phyloP scores from a whole-genome alignment of 2,329 filamentous ascomycete genomes.

The Graphilbum sp. region DNA sequence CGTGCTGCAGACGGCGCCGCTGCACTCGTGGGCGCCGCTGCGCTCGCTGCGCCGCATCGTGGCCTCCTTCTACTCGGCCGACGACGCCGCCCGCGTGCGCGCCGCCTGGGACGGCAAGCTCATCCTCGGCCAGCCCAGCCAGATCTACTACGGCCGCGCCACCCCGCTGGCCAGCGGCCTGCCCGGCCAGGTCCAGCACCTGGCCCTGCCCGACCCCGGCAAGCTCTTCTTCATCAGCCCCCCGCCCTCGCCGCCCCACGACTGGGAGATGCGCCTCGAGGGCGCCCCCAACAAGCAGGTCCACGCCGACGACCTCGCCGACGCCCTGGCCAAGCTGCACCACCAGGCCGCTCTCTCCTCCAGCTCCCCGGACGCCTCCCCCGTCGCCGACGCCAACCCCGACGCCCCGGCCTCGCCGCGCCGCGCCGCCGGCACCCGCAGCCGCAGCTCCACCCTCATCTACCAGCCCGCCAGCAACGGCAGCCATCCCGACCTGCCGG shows the following conservation, averaged over 20 bases:
- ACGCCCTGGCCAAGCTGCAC: slow-evolving; percentile 46
- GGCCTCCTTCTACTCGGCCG: slow-evolving; percentile 56
- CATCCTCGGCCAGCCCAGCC: slow-evolving; percentile 52
- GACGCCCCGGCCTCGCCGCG: slow-evolving; percentile 12
- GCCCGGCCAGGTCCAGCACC: slow-evolving; percentile 32
- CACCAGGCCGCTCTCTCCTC: slow-evolving; percentile 22
- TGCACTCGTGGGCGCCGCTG: slow-evolving; percentile 65
- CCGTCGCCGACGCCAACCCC: slow-evolving; percentile 22
- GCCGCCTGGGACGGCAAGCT: slow-evolving; percentile 58
- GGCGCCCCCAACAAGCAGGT: slow-evolving; percentile 55
- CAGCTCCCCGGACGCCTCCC: slow-evolving; percentile 8
- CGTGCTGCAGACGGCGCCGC: slow-evolving; percentile 50
- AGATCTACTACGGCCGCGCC: slow-evolving; percentile 51
- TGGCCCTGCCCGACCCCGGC: slow-evolving; percentile 50
- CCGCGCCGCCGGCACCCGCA: slow-evolving; percentile 19
- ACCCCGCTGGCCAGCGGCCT: slow-evolving; percentile 31
- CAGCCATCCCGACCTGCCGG: slow-evolving; percentile 39
- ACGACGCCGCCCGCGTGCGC: slow-evolving; percentile 55
- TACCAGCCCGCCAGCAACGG: slow-evolving; percentile 44
- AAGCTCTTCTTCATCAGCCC: slow-evolving; percentile 61
- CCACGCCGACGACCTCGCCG: slow-evolving; percentile 51
- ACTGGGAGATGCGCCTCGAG: slow-evolving; percentile 52
- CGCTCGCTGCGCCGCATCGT: slow-evolving; percentile 73
- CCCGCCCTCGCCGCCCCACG: slow-evolving; percentile 50
- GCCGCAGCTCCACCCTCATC: slow-evolving; percentile 48